Base-by-base conservation (phyloP, 2,329 filamentous ascomycete species). In the Neofusicoccum sp. region DNA sequence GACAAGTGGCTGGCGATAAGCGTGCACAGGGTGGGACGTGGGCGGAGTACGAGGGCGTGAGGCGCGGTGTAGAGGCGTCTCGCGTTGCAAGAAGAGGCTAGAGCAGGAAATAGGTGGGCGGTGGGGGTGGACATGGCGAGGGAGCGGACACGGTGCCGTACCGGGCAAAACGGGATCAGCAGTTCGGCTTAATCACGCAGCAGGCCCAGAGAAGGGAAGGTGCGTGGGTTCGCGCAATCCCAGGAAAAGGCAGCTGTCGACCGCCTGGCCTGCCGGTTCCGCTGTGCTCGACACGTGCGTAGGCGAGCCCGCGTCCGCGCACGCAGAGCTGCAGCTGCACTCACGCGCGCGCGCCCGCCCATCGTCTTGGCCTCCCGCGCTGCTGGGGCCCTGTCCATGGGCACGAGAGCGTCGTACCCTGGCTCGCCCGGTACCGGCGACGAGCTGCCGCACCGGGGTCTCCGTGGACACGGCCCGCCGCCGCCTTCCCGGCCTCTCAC, bases 1-100 rank as follows among this genome's bases (percentile, higher is more conserved):
- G 28, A n/a, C 48, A 4, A 36, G 44, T 58, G 56, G 41, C 31
- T 58, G 45, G 44, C 33, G 36, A 48, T 60, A 60, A 59, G 45
- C 16, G 28, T 7, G 28, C 34, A 51, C 28, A 43, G 14, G 4
- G 44, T 51, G 57, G 34, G 26, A 51, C 57, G 33, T 40, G 20
- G 28, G 34, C 36, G 45, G 57, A 4, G 24, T 33, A 51, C 45
- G 14, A 51, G 33, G n/a, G 34, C 28, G 14, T 31, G 36, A 51
- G 57, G 36, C 26, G 28, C 47, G 34, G 34, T 16, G 44, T 60
- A 49, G 34, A 51, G 26, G 45, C 36, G 28, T 12, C 36, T 14
- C 11, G 14, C 11, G 16, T 41, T 20, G 57, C 11, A 60, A 51
- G 26, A 16, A 49, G 20, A 38, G 11, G 26, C 38, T n/a, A 41